Base-by-base conservation (phyloP, 2,329 filamentous ascomycete species). In the Scopulariopsis brevicaulis region DNA sequence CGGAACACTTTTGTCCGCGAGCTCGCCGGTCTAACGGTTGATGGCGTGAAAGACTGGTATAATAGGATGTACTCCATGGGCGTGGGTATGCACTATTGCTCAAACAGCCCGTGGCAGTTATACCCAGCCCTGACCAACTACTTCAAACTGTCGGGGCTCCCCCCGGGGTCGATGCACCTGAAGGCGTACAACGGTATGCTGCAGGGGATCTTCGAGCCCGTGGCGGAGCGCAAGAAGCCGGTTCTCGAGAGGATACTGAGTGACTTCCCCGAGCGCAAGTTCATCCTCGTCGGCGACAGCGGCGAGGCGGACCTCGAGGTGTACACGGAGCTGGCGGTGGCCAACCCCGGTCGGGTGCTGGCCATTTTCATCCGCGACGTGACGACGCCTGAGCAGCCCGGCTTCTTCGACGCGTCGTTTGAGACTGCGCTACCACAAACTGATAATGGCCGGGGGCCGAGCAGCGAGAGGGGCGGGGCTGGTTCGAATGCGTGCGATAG, bases 81-180 rank as follows among this genome's bases (percentile, higher is more conserved):
- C 20, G 93, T 97, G 25, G 83, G 85, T 64, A 81, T 99, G 56
- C 95, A 99, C 68, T 99, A 99, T 70, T 95, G 96, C 63, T 99
- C 94, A n/a, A 99, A 99, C 71, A 96, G 93, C 55, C 94, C 94
- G 0, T 99, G 95, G 95, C 95, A 99, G 69, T 79, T 99, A 7
- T 99, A 90, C 65, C 94, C 94, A 0, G 84, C 97, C 2, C 75
- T 99, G 12, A 87, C 89, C 5, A 90, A 83, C 57, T 99, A 88
- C 69, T 96, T 97, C 69, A 84, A 85, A 62, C 73, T 87, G 48
- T 88, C 89, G 7, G 88, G 88, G 1, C 74, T 99, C 1, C 94
- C 94, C 0, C 82, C 82, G 0, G 95, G 94, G 0, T 96, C 93
- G 0, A 89, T 97, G 63, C 95, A 99, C 68, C 71, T 99, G 63